A percentile compares a stretch with the other conserved stretches of the same genome.
phyloP scores from a whole-genome alignment of 208 protist genomes.

The Jaenimonas drosophilae region DNA sequence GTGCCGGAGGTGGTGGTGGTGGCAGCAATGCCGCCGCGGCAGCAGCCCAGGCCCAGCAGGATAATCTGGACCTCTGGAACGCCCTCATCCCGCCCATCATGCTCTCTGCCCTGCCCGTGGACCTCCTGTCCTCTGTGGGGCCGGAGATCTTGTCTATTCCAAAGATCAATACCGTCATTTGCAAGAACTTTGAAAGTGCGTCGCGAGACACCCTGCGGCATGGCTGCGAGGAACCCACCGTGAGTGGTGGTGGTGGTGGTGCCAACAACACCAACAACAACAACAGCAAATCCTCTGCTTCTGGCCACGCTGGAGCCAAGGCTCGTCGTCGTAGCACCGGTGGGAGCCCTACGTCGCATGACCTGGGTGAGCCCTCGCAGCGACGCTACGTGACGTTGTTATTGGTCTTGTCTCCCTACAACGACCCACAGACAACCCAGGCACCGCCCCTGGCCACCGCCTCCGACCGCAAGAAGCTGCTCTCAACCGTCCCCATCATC shows the following conservation, averaged over 20 bases:
- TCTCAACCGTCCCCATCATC: slow-evolving; percentile 4
- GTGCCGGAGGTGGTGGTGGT: not conserved
- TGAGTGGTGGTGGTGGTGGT: not conserved
- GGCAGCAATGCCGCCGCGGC: slow-evolving; percentile 6
- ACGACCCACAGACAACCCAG: slow-evolving; percentile 25
- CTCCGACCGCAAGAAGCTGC: slow-evolving; percentile 17
- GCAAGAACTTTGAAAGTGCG: slow-evolving; percentile 21
- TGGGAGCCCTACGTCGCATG: too few relatives aligned
- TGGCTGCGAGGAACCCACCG: not conserved
- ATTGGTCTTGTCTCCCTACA: slow-evolving; percentile 44
- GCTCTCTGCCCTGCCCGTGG: slow-evolving; percentile 22
- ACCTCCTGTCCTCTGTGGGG: slow-evolving; percentile 22
- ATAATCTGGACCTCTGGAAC: slow-evolving; percentile 21
- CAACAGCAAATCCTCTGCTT: too few relatives aligned
- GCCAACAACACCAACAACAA: too few relatives aligned
- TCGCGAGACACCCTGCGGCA: slow-evolving; percentile 1
- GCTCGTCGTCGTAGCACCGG: too few relatives aligned
- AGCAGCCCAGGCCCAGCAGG: slow-evolving; percentile 14
- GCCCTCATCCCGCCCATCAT: slow-evolving; percentile 66
- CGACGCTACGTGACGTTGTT: slow-evolving; percentile 19
- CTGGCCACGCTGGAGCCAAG: too few relatives aligned
- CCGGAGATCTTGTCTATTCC: slow-evolving; percentile 46
- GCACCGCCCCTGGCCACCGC: slow-evolving; percentile 13
- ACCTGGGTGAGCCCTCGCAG: too few relatives aligned
- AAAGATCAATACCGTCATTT: slow-evolving; percentile 57